Percentiles rank a stretch among this genome's conserved stretches.
Conservation (phyloP, 169 alveolate species). For the Cryptosporidium baileyi region DNA sequence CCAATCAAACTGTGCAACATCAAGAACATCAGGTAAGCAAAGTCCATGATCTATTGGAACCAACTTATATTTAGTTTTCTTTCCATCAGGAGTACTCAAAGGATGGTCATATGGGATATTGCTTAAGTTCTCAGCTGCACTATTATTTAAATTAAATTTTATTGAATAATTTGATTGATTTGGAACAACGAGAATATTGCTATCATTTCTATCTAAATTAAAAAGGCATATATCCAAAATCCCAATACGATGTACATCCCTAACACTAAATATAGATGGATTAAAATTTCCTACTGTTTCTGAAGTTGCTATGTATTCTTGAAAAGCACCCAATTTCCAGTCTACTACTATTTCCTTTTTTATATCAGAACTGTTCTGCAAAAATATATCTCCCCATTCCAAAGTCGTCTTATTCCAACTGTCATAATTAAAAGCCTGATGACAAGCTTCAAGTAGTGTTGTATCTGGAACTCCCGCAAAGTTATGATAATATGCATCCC, state of each 20-base stretch:
- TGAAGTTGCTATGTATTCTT: constrained; percentile 85
- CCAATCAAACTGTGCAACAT: constrained; percentile 94
- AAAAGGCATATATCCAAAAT: constrained; percentile 95
- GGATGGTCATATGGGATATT: constrained; percentile 45
- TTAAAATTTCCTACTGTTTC: constrained; percentile 95
- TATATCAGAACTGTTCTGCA: constrained; percentile 1
- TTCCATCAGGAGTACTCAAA: constrained; percentile 76
- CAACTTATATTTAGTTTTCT: constrained; percentile 82
- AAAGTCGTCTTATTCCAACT: constrained; percentile 50
- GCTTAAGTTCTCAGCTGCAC: background rate
- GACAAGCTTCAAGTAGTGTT: constrained; percentile 95
- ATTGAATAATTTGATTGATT: constrained; percentile 69
- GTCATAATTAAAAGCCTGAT: constrained; percentile 89
- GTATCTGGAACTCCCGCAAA: constrained; percentile 96
- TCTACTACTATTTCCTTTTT: constrained; percentile 63
- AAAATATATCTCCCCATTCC: constrained; percentile 57
- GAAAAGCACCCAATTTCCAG: constrained; percentile 90
- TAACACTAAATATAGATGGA: constrained; percentile 89
- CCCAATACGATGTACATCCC: constrained; percentile 95
- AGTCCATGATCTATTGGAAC: constrained; percentile 99
- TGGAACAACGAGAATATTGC: constrained; percentile 91
- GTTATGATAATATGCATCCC: constrained; percentile 86
- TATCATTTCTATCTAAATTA: constrained; percentile 97
- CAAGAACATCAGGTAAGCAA: constrained; percentile 94
- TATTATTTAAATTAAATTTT: background rate